Evolutionary conservation across 1,284 basidiomycete species (phyloP).

Genomic region (Neolentinus lepideus): DNA sequence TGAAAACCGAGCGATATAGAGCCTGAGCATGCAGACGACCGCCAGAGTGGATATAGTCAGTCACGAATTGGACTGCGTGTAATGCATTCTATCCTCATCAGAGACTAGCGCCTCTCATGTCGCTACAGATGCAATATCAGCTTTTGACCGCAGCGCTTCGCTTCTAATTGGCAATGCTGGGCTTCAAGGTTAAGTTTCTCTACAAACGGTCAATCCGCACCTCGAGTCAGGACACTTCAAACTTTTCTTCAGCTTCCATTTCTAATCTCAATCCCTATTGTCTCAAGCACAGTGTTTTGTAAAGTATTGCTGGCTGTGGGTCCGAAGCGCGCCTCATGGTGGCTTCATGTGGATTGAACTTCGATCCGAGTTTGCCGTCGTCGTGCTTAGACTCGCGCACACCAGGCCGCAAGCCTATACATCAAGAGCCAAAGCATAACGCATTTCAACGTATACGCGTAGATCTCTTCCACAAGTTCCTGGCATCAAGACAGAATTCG

Average conservation of each 20-base stretch:
- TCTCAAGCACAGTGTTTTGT: background rate
- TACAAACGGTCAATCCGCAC: background rate
- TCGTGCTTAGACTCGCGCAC: background rate
- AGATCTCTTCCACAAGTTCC: too few relatives aligned
- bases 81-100: too few relatives aligned
- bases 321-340: background rate
- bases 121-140: too few relatives aligned
- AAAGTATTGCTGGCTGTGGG: background rate
- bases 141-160: too few relatives aligned
- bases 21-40: too few relatives aligned
- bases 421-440: background rate
- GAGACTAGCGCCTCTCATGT: too few relatives aligned
- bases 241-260: background rate
- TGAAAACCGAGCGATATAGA: too few relatives aligned
- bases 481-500: too few relatives aligned
- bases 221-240: background rate
- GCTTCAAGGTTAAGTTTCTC: background rate
- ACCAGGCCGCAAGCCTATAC: background rate
- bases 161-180: too few relatives aligned
- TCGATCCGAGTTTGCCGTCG: background rate
- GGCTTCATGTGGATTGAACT: background rate
- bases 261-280: background rate
- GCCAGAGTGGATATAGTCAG: too few relatives aligned
- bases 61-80: too few relatives aligned
- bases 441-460: background rate